Conservation (phyloP, 2,329 filamentous ascomycete genomes). For the Bertia moriformis region DNA sequence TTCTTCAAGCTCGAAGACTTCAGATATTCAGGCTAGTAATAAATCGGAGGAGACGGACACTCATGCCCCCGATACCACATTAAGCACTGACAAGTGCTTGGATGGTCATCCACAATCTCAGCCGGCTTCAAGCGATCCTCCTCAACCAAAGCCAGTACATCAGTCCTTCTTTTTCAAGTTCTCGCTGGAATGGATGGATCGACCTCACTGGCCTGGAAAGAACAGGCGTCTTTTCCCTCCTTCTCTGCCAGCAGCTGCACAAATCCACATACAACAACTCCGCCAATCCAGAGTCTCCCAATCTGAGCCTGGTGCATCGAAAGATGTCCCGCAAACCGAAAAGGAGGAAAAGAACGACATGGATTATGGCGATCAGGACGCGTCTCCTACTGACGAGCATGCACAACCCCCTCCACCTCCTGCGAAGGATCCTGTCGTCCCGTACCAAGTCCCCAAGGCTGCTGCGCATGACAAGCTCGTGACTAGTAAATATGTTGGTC, state of each 20-base stretch:
- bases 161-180: slow-evolving; percentile 51
- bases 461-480: not conserved
- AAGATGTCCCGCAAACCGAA: not conserved
- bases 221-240: slow-evolving; percentile 38
- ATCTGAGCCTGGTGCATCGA: slow-evolving; percentile 8
- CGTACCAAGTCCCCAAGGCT: slow-evolving; percentile 2
- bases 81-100: not conserved
- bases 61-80: not conserved
- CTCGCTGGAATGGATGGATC: slow-evolving; percentile 50
- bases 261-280: slow-evolving; percentile 29
- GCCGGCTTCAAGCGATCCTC: slow-evolving; percentile 2
- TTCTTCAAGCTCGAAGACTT: slow-evolving; percentile 2
- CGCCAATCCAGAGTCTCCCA: slow-evolving; percentile 7
- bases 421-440: not conserved
- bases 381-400: not conserved
- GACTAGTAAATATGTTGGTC: slow-evolving; percentile 39
- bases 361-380: not conserved
- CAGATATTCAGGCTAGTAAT: slow-evolving; percentile 4
- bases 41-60: not conserved
- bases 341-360: not conserved
- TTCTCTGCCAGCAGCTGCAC: slow-evolving; percentile 37
- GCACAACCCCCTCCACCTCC: not conserved
- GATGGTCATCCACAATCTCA: not conserved
- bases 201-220: slow-evolving; percentile 29
- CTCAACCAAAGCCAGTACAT: slow-evolving; percentile 13